Conservation (phyloP, 148 eudicot species). For the Amaranthus palmeri region DNA sequence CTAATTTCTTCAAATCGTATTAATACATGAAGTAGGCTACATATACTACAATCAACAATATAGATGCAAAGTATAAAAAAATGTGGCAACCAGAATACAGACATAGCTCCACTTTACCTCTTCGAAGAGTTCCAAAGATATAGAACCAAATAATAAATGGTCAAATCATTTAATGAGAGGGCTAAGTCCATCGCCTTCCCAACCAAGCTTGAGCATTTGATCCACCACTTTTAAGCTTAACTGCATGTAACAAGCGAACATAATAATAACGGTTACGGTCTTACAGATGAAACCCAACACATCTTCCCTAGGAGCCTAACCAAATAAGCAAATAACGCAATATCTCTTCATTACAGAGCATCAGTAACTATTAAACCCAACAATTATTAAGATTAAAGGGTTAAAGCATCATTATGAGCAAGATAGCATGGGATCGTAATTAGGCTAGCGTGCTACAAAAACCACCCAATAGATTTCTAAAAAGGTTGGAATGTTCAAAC, state of each 20-base stretch:
- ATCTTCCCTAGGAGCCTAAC: background rate
- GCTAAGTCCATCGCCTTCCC: slow-evolving; percentile 87
- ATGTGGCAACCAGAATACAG: background rate
- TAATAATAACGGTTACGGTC: slow-evolving; percentile 3
- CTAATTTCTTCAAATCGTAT: slow-evolving; percentile 19
- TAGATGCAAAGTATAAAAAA: background rate
- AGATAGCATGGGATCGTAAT: background rate
- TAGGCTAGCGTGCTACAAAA: background rate
- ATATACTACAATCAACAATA: slow-evolving; percentile 18
- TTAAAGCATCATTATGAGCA: background rate
- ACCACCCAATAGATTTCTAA: background rate
- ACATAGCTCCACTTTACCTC: background rate
- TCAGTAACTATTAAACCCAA: background rate
- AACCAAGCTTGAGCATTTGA: slow-evolving; percentile 94
- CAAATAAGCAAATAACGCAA: background rate
- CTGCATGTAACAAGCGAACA: slow-evolving; percentile 38
- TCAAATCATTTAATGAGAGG: slow-evolving; percentile 56
- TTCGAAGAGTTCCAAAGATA: slow-evolving; percentile 4
- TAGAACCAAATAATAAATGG: background rate
- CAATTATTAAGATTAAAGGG: background rate
- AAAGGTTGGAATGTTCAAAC: background rate
- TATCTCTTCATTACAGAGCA: background rate
- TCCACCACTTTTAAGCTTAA: slow-evolving; percentile 95
- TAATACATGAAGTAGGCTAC: slow-evolving; percentile 19
- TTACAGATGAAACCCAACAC: background rate